These are phyloP conservation scores for Leccinum boreale DNA, from an alignment of 768 basidiomycete genomes.

Conservation along the genomic window DNA sequence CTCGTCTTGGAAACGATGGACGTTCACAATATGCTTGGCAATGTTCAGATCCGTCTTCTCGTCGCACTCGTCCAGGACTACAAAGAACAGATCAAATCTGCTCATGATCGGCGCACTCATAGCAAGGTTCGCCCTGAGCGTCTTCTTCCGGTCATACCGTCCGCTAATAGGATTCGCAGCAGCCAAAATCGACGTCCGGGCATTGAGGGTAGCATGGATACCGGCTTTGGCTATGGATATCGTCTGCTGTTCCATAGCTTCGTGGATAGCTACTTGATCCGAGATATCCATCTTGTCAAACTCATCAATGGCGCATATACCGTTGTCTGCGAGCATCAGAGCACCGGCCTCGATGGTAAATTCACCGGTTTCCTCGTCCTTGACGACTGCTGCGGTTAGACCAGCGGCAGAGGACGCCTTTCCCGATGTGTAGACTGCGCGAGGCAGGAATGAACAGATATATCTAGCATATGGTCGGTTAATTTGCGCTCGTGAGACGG, in stretches of 20 bases:
- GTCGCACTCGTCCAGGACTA: conserved; percentile 96
- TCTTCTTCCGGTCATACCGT: conserved; percentile 92
- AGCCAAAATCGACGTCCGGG: conserved; percentile 94
- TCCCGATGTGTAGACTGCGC: conserved; percentile 98
- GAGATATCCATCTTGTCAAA: conserved; percentile 99
- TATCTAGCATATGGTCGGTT: conserved; percentile 53
- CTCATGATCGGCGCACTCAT: conserved; percentile 99
- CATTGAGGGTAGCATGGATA: conserved; percentile 97
- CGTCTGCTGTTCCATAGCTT: conserved; percentile 99
- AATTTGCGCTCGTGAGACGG: neutral
- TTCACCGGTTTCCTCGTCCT: conserved; percentile 98
- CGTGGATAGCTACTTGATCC: conserved; percentile 98
- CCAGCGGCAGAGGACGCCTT: conserved; percentile 99
- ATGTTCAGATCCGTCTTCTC: conserved; percentile 90
- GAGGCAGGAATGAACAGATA: conserved; percentile 95
- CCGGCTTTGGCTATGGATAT: conserved; percentile 99
- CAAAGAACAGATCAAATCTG: conserved; percentile 96
- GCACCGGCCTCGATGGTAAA: conserved; percentile 99
- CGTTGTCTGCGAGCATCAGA: conserved; percentile 98
- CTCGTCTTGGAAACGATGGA: conserved; percentile 92
- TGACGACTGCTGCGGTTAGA: conserved; percentile 97
- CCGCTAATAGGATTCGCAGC: conserved; percentile 98
- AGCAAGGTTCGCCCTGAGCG: conserved; percentile 85
- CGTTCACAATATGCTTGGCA: conserved; percentile 95
- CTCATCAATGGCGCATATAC: conserved; percentile 99